These are phyloP conservation scores for Arthrobotrys iridis DNA, from an alignment of 2,329 filamentous ascomycete species.

Conservation along the genomic window DNA sequence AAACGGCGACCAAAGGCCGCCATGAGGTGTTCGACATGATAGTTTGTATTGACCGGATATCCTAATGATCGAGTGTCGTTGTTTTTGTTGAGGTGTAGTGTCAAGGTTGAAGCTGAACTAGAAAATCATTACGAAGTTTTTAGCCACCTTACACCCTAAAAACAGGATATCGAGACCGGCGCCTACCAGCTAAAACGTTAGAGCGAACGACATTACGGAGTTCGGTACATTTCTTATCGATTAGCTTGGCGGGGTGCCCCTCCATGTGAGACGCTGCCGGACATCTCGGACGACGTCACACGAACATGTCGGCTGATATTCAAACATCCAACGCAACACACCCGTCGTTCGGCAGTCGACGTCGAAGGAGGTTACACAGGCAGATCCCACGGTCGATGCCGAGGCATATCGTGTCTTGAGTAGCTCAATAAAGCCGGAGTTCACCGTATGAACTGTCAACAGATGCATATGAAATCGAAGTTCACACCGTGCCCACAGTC, in stretches of 20 bases:
- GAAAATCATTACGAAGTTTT: not conserved
- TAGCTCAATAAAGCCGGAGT: too few species aligned
- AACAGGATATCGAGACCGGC: slow-evolving; percentile 1
- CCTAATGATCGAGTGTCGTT: not conserved
- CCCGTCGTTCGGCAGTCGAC: not conserved
- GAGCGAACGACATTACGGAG: not conserved
- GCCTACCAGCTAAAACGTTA: slow-evolving; percentile 1
- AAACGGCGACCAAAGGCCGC: slow-evolving; percentile 38
- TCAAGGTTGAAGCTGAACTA: not conserved
- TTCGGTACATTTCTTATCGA: slow-evolving; percentile 23
- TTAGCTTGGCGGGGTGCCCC: slow-evolving; percentile 35
- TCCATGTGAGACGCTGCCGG: slow-evolving; percentile 17
- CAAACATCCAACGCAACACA: slow-evolving; percentile 35
- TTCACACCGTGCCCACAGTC: too few species aligned
- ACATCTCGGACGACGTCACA: slow-evolving; percentile 33
- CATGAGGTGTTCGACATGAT: slow-evolving; percentile 32
- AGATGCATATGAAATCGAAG: too few species aligned
- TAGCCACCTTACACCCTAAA: not conserved
- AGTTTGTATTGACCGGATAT: not conserved
- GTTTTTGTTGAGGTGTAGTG: not conserved
- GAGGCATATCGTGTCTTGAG: too few species aligned
- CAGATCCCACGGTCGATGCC: not conserved
- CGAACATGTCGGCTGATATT: slow-evolving; percentile 49
- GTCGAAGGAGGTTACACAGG: not conserved
- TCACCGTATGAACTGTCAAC: too few species aligned